Evolutionary conservation across 345 rosid species (phyloP).

Genomic region (Salix udensis): DNA sequence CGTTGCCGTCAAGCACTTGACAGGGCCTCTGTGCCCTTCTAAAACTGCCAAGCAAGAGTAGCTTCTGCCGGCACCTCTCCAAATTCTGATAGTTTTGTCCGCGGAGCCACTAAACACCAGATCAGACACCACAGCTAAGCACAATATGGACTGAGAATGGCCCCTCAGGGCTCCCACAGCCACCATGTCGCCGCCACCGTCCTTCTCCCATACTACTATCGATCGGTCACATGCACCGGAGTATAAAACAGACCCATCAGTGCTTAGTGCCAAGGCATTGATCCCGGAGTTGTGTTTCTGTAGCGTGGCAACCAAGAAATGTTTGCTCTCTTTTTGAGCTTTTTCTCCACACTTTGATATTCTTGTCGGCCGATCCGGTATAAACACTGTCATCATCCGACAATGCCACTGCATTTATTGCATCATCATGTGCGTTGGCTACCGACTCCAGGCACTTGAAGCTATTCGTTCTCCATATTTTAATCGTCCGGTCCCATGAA

Average conservation of each 20-base stretch:
- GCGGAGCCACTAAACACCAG: slow-evolving; percentile 84
- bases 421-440: slow-evolving; percentile 79
- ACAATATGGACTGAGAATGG: slow-evolving; percentile 67
- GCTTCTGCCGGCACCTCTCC: slow-evolving; percentile 45
- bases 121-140: slow-evolving; percentile 52
- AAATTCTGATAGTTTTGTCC: slow-evolving; percentile 68
- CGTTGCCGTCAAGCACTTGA: slow-evolving; percentile 75
- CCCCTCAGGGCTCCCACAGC: slow-evolving; percentile 62
- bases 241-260: slow-evolving; percentile 46
- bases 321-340: slow-evolving; percentile 44
- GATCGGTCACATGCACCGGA: slow-evolving; percentile 79
- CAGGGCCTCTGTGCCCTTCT: slow-evolving; percentile 81
- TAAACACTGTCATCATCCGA: slow-evolving; percentile 60
- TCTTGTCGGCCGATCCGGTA: slow-evolving; percentile 85
- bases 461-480: slow-evolving; percentile 74
- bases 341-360: slow-evolving; percentile 75
- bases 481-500: slow-evolving; percentile 91
- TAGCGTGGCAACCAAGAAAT: slow-evolving; percentile 44
- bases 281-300: slow-evolving; percentile 74
- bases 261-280: slow-evolving; percentile 69
- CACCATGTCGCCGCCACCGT: slow-evolving; percentile 34
- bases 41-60: slow-evolving; percentile 60
- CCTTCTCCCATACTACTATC: slow-evolving; percentile 68
- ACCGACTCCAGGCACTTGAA: slow-evolving; percentile 84
- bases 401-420: slow-evolving; percentile 67